Evolutionary conservation across 257 asterid species (phyloP).

Genomic region (Plectranthus barbatus): DNA sequence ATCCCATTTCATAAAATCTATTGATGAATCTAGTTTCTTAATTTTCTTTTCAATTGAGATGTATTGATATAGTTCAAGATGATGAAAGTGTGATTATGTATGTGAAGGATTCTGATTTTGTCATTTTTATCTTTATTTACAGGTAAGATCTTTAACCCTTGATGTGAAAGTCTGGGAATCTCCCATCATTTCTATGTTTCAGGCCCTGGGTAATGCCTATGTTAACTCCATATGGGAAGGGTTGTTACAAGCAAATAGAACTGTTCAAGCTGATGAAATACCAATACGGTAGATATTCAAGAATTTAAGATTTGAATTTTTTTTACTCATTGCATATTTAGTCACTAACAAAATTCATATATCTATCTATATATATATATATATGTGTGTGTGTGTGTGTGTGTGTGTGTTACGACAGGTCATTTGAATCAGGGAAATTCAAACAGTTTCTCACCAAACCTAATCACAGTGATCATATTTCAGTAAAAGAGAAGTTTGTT

Average conservation of each 20-base stretch:
- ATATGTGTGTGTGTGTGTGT: too few relatives aligned
- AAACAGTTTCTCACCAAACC: slow-evolving; percentile 70
- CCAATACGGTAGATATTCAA: slow-evolving; percentile 57
- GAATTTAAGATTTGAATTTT: not conserved
- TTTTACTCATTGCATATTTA: not conserved
- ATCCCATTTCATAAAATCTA: not conserved
- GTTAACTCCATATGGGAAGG: slow-evolving; percentile 90
- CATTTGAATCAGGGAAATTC: slow-evolving; percentile 59
- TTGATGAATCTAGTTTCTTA: not conserved
- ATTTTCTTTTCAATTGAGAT: not conserved
- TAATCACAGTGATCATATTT: slow-evolving; percentile 62
- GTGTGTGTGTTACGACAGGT: slow-evolving; percentile 31
- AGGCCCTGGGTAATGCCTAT: slow-evolving; percentile 72
- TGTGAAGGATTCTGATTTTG: slow-evolving; percentile 11
- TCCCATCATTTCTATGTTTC: slow-evolving; percentile 62
- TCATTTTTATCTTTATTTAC: slow-evolving; percentile 13
- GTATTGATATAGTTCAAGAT: not conserved
- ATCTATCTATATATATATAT: too few relatives aligned
- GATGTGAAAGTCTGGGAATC: slow-evolving; percentile 94
- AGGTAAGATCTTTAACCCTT: slow-evolving; percentile 82
- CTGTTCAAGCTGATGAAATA: slow-evolving; percentile 84
- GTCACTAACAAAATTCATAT: not conserved
- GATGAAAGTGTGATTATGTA: not conserved
- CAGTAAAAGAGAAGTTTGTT: slow-evolving; percentile 84
- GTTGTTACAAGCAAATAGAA: slow-evolving; percentile 58